phyloP scores from a whole-genome alignment of 2,329 filamentous ascomycete genomes.

The Colletotrichum tofieldiae region DNA sequence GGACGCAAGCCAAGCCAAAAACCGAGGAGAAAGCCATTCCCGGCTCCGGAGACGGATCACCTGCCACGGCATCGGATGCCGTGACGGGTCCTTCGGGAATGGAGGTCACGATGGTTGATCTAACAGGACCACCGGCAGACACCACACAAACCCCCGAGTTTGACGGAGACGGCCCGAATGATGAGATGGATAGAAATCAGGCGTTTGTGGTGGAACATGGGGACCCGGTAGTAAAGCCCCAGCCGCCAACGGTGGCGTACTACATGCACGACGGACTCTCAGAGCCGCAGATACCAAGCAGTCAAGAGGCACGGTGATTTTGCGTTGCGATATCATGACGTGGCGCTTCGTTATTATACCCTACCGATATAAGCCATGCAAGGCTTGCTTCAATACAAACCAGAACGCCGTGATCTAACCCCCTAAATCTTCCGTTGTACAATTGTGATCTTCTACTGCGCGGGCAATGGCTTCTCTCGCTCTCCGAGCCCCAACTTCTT shows the following conservation, averaged over 20 bases:
- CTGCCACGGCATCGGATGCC: not conserved
- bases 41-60: not conserved
- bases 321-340: slow-evolving; percentile 13
- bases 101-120: slow-evolving; percentile 13
- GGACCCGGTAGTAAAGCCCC: slow-evolving; percentile 1
- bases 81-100: not conserved
- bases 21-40: slow-evolving; percentile 27
- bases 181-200: not conserved
- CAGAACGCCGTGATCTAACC: slow-evolving; percentile 24
- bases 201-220: not conserved
- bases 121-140: not conserved
- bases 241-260: slow-evolving; percentile 18
- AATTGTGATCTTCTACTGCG: slow-evolving; percentile 32
- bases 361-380: slow-evolving; percentile 13
- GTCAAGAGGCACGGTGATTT: slow-evolving; percentile 30
- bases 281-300: slow-evolving; percentile 33
- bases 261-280: slow-evolving; percentile 36
- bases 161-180: not conserved
- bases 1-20: slow-evolving; percentile 56
- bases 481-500: slow-evolving; percentile 58
- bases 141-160: not conserved
- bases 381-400: slow-evolving; percentile 10
- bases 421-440: not conserved
- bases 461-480: slow-evolving; percentile 43
- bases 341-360: slow-evolving; percentile 34